Evolutionary conservation across 1,284 basidiomycete species (phyloP).

Genomic region (Uromyces viciae-fabae): DNA sequence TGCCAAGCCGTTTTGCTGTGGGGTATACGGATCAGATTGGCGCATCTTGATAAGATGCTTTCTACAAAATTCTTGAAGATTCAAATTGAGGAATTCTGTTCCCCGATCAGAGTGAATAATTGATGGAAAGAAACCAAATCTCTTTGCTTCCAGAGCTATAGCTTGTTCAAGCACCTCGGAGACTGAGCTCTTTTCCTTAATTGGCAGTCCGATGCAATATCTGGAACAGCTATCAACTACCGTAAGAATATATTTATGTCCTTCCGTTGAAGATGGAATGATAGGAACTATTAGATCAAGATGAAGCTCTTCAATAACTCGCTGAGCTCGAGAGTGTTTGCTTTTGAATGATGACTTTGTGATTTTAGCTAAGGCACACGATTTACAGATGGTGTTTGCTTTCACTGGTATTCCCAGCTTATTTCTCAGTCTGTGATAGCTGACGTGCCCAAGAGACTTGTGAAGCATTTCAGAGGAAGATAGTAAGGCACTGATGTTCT

Average conservation of each 20-base stretch:
- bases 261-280: neutral
- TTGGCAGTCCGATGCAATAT: neutral
- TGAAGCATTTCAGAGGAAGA: neutral
- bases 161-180: neutral
- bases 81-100: neutral
- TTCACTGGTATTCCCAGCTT: neutral
- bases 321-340: neutral
- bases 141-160: neutral
- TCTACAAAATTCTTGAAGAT: neutral
- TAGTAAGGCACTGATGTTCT: neutral
- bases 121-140: neutral
- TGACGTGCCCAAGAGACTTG: neutral
- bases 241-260: neutral
- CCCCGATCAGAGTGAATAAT: conserved; percentile 3
- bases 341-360: neutral
- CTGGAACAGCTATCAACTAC: neutral
- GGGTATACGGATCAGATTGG: neutral
- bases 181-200: neutral
- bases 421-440: neutral
- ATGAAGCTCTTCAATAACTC: neutral
- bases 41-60: neutral
- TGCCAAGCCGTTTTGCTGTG: conserved; percentile 4
- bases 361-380: neutral
- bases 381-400: neutral
- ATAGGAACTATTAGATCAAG: neutral